phyloP scores from a whole-genome alignment of 78 protist genomes.

The Bigelowiella natans region DNA sequence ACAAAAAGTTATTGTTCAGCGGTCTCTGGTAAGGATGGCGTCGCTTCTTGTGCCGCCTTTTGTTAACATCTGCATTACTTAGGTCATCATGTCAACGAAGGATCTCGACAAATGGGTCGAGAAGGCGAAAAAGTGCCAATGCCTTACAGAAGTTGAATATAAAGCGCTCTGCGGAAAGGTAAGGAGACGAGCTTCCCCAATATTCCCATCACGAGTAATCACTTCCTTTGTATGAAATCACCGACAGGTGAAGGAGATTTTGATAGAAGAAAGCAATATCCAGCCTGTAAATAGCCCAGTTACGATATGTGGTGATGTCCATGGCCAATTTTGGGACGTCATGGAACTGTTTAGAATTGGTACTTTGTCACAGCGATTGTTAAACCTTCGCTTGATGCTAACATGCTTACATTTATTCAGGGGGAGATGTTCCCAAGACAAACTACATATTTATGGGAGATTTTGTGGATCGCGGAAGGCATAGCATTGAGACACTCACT shows the following conservation, averaged over 20 bases:
- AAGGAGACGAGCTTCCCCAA: no score
- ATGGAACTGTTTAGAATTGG: constrained; percentile 83
- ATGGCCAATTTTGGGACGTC: constrained; percentile 91
- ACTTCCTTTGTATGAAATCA: no score
- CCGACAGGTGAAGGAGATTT: constrained; percentile 49
- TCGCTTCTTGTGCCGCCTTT: no score
- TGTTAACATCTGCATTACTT: no score
- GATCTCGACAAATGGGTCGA: not conserved
- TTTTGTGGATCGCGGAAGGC: constrained; percentile 87
- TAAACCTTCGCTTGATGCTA: no score
- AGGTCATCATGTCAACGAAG: not conserved
- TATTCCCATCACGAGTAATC: no score
- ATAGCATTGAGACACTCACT: constrained; percentile 73
- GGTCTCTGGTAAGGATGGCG: no score
- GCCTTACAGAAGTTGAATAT: not conserved
- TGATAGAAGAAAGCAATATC: constrained; percentile 73
- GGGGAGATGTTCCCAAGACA: constrained; percentile 69
- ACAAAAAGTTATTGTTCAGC: no score
- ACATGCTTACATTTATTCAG: not conserved
- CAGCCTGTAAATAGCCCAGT: constrained; percentile 74
- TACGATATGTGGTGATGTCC: constrained; percentile 87
- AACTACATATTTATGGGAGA: constrained; percentile 77
- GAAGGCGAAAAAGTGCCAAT: not conserved
- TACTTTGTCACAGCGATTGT: no score
- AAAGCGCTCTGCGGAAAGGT: not conserved